Conservation (phyloP, 331 rosid genomes). For the Stylosanthes scabra region DNA sequence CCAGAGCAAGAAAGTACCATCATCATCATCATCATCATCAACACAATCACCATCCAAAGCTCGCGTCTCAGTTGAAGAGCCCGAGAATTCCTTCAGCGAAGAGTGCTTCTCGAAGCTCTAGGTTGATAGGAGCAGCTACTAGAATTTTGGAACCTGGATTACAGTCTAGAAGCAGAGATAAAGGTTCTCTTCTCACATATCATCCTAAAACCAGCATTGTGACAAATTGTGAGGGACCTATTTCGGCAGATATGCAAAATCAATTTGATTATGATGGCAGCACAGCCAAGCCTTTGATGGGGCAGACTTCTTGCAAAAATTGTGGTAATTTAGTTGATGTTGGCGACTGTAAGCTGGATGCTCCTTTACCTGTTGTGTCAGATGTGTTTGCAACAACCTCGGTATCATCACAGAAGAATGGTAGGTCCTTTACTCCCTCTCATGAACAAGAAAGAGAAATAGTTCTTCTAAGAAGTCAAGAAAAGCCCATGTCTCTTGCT, state of each 20-base stretch:
- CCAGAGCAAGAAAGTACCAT: slow-evolving; percentile 59
- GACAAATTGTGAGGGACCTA: slow-evolving; percentile 27
- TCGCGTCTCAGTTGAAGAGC: slow-evolving; percentile 69
- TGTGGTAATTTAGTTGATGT: slow-evolving; percentile 64
- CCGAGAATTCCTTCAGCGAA: slow-evolving; percentile 61
- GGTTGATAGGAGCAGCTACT: slow-evolving; percentile 82
- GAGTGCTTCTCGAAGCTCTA: slow-evolving; percentile 62
- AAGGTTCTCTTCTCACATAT: slow-evolving; percentile 56
- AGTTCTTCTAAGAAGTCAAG: slow-evolving; percentile 44
- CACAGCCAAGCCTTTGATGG: slow-evolving; percentile 46
- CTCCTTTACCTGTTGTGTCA: slow-evolving; percentile 43
- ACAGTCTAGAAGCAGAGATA: slow-evolving; percentile 60
- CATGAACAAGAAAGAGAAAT: slow-evolving; percentile 50
- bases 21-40: slow-evolving; percentile 56
- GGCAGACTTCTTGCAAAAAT: slow-evolving; percentile 67
- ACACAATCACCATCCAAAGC: slow-evolving; percentile 49
- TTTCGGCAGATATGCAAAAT: slow-evolving; percentile 36
- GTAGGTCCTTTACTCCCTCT: slow-evolving; percentile 35
- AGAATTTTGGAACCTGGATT: slow-evolving; percentile 85
- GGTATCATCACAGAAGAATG: slow-evolving; percentile 48
- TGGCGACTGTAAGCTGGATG: slow-evolving; percentile 43
- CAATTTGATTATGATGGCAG: slow-evolving; percentile 43
- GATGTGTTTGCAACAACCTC: slow-evolving; percentile 43
- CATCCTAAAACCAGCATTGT: slow-evolving; percentile 36
- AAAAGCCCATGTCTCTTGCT: slow-evolving; percentile 36